These are phyloP conservation scores for Pisolithus tinctorius DNA, from an alignment of 768 basidiomycete genomes.

Conservation along the genomic window DNA sequence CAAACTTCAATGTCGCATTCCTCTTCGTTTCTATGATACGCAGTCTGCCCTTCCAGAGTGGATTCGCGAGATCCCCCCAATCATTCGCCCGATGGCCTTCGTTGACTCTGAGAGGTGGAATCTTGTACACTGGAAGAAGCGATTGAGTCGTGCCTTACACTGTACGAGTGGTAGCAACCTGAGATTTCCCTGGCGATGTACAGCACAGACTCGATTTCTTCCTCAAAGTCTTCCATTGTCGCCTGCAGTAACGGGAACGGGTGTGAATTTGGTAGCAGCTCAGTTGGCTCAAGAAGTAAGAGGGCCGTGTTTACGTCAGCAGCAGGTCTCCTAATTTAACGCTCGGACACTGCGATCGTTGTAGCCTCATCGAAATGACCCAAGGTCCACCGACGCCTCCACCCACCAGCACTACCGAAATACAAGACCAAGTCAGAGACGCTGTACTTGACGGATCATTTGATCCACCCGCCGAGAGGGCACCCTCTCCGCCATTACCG, in stretches of 20 bases:
- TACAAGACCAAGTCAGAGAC: slow-evolving; percentile 44
- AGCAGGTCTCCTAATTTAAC: no score
- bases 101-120: slow-evolving; percentile 78
- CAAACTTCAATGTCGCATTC: slow-evolving; percentile 66
- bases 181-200: slow-evolving; percentile 89
- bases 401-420: slow-evolving; percentile 48
- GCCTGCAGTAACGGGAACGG: background rate
- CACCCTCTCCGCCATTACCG: slow-evolving; percentile 12
- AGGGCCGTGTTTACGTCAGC: no score
- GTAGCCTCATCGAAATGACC: slow-evolving; percentile 31
- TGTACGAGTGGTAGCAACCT: slow-evolving; percentile 41
- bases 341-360: no score
- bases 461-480: slow-evolving; percentile 2
- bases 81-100: slow-evolving; percentile 90
- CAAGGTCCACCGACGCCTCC: slow-evolving; percentile 62
- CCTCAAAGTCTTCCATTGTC: slow-evolving; percentile 54
- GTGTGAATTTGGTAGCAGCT: slow-evolving; percentile 20
- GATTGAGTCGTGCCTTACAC: slow-evolving; percentile 13
- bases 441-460: slow-evolving; percentile 1
- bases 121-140: slow-evolving; percentile 69
- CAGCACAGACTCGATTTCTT: slow-evolving; percentile 85
- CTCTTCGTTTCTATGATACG: slow-evolving; percentile 75
- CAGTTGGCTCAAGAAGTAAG: background rate
- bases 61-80: slow-evolving; percentile 81
- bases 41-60: slow-evolving; percentile 89